Evolutionary conservation across 2,329 filamentous ascomycete species (phyloP).

Genomic region (Fusarium sp.): DNA sequence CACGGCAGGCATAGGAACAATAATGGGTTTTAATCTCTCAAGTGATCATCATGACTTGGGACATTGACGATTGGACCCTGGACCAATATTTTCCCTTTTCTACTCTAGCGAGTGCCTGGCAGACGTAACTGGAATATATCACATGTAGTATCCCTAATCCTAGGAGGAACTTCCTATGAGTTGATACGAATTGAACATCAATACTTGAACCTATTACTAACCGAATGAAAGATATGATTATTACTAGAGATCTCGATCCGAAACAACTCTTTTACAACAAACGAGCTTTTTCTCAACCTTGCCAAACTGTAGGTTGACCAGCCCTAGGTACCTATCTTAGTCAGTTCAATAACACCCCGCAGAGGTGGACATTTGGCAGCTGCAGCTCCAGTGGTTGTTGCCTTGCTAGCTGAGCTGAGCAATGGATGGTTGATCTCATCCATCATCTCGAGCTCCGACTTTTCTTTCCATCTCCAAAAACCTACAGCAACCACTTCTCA

Average conservation of each 20-base stretch:
- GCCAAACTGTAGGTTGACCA: background rate
- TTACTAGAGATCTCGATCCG: background rate
- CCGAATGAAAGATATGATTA: background rate
- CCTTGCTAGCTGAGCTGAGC: conserved; percentile 30
- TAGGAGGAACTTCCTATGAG: no score
- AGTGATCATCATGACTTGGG: no score
- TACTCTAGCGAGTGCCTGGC: background rate
- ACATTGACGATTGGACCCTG: no score
- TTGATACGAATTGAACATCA: background rate
- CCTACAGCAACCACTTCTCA: conserved; percentile 1
- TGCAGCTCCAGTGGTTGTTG: conserved; percentile 23
- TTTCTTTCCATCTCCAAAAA: conserved; percentile 15
- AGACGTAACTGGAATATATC: background rate
- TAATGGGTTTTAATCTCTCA: no score
- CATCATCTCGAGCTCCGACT: conserved; percentile 20
- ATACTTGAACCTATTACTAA: background rate
- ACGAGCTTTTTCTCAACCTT: background rate
- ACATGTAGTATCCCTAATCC: no score
- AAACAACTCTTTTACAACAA: background rate
- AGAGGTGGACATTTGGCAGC: conserved; percentile 17
- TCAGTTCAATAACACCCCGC: conserved; percentile 26
- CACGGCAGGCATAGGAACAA: background rate
- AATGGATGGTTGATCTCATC: conserved; percentile 25
- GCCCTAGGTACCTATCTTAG: background rate
- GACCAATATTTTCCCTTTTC: no score